A percentile compares a stretch with the other conserved stretches of the same genome.
phyloP scores from a whole-genome alignment of 148 eudicot species.

The Beta vulgaris region DNA sequence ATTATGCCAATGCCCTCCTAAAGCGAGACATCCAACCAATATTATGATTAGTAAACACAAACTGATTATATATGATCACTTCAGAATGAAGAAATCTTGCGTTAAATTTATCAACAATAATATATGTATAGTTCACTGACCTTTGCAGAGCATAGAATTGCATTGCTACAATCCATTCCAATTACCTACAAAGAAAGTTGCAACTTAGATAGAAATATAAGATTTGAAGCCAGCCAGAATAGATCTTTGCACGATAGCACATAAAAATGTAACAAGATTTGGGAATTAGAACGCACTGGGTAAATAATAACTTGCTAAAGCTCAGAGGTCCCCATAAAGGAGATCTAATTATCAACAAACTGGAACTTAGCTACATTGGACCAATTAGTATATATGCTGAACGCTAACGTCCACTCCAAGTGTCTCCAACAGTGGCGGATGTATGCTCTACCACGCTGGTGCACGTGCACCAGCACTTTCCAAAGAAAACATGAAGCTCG shows the following conservation, averaged over 20 bases:
- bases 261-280: not conserved
- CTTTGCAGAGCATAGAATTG: slow-evolving; percentile 95
- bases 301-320: not conserved
- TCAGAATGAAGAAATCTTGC: not conserved
- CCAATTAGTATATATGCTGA: not conserved
- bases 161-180: slow-evolving; percentile 94
- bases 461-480: too few relatives aligned
- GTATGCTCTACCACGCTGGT: too few relatives aligned
- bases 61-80: not conserved
- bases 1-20: slow-evolving; percentile 93
- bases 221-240: not conserved
- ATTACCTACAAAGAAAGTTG: slow-evolving; percentile 49
- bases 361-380: not conserved
- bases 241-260: not conserved
- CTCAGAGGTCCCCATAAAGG: not conserved
- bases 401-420: not conserved
- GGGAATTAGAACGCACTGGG: not conserved
- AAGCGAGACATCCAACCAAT: slow-evolving; percentile 22
- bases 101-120: not conserved
- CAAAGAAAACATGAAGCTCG: too few relatives aligned
- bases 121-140: slow-evolving; percentile 37
- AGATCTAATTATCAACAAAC: not conserved
- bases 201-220: not conserved
- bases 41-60: slow-evolving; percentile 10
- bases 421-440: too few relatives aligned